Evolutionary conservation across 106 monocot species (phyloP), one percentile per base, ranked within the genome.

Genomic region (Dactylorhiza incarnata): DNA sequence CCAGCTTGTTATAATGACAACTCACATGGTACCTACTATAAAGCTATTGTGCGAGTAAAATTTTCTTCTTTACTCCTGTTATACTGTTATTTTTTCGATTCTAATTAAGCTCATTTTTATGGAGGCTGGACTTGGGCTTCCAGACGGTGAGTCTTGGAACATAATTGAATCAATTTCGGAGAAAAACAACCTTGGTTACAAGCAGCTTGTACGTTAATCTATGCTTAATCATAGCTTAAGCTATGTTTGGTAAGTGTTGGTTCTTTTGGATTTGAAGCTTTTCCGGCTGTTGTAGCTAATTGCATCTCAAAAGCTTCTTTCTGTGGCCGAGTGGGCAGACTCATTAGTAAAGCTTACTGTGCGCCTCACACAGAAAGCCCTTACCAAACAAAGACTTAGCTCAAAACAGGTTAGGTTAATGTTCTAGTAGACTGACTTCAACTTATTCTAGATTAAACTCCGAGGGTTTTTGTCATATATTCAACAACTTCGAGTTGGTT

Each of bases 171-270:
- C 94, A 77, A 91, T 99, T 81, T 86, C 94, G 45, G 89, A 90
- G 78, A 94, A 89, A 81, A 99, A 99, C 78, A 99, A 99, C 37
- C 83, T 99, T 73, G 99, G 94, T 68, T 94, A 86, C 78, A 94
- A 94, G 80, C 99, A 99, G 69, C 86, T 99, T 82, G 99, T 99
- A 80, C 76, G 91, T 81, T 20, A 8, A 7, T 65, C 11, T 24
- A 6, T 63, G 0, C 56, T 44, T 78, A 50, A 7, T 79, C 9
- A 14, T 45, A 68, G 43, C 29, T 10, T 67, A 17, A 19, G 55
- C 58, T 75, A 3, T 65, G 65, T 65, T 65, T 65, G 65, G 29
- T 65, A 65, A 65, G 65, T 20, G 6, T 37, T 24, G 29, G 29
- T 25, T 26, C 29, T 20, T 65, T 26, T 29, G 65, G 65, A 65